phyloP scores from a whole-genome alignment of 768 basidiomycete genomes.

The Rhizopogon vinicolor region DNA sequence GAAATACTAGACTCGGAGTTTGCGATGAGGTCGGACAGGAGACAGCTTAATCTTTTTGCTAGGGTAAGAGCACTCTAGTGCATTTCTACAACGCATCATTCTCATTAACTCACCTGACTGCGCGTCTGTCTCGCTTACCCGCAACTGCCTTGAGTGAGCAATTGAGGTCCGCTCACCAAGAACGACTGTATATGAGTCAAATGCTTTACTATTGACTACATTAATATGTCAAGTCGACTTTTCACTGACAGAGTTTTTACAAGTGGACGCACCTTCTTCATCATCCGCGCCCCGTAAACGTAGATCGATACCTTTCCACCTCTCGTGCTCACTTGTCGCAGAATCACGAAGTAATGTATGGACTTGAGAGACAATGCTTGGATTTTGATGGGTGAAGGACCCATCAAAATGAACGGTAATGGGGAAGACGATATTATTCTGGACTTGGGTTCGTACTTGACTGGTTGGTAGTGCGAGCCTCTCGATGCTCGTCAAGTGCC shows the following conservation, averaged over 20 bases:
- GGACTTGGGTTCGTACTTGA: conserved; percentile 50
- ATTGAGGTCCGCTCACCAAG: conserved; percentile 21
- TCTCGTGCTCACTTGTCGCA: conserved; percentile 12
- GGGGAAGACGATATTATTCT: conserved; percentile 41
- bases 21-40: conserved; percentile 35
- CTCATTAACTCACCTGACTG: conserved; percentile 19
- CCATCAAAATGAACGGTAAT: conserved; percentile 34
- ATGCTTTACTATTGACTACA: conserved; percentile 9
- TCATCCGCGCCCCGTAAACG: conserved; percentile 20
- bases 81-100: conserved; percentile 9
- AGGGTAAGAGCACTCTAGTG: conserved; percentile 15
- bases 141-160: conserved; percentile 14
- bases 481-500: conserved; percentile 87
- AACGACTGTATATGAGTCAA: conserved; percentile 17
- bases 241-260: neutral
- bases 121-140: conserved; percentile 18
- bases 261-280: conserved; percentile 32
- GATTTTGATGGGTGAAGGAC: conserved; percentile 10
- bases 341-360: conserved; percentile 18
- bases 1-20: conserved; percentile 41
- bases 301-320: conserved; percentile 44
- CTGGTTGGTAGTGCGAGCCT: conserved; percentile 66
- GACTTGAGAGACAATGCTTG: conserved; percentile 21
- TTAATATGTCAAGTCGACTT: conserved; percentile 3
- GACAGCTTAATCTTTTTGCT: conserved; percentile 34